These are phyloP conservation scores for Saccharomyces mikatae DNA, from an alignment of 805 yeast species.

Conservation along the genomic window DNA sequence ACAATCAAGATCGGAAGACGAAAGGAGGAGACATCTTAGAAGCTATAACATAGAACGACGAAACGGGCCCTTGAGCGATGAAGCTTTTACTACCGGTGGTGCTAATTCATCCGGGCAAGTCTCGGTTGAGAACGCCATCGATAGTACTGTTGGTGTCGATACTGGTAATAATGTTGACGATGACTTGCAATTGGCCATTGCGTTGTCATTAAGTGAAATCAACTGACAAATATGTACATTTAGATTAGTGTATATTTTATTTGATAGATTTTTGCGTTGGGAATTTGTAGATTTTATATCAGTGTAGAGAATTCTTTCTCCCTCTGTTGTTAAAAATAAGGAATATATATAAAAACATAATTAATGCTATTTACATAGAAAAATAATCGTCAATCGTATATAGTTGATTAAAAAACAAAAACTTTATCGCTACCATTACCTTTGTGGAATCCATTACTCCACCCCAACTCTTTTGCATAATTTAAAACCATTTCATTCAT, in stretches of 20 bases:
- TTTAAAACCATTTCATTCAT: conserved; percentile 50
- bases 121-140: background rate
- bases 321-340: background rate
- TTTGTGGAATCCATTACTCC: conserved; percentile 40
- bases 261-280: background rate
- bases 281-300: background rate
- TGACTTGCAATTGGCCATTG: conserved; percentile 28
- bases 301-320: background rate
- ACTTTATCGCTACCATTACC: conserved; percentile 45
- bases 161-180: conserved; percentile 11
- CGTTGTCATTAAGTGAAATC: conserved; percentile 28
- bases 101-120: background rate
- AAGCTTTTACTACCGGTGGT: background rate
- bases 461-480: conserved; percentile 52
- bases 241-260: background rate
- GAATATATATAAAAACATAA: background rate
- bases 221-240: conserved; percentile 2
- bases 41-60: background rate
- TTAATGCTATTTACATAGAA: background rate
- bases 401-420: conserved; percentile 39
- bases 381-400: background rate
- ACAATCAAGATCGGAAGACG: conserved; percentile 12
- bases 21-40: background rate
- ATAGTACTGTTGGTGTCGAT: background rate
- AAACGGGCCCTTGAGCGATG: background rate